phyloP scores from a whole-genome alignment of 164 flowering plant species.

The Paratinospora sagittata region DNA sequence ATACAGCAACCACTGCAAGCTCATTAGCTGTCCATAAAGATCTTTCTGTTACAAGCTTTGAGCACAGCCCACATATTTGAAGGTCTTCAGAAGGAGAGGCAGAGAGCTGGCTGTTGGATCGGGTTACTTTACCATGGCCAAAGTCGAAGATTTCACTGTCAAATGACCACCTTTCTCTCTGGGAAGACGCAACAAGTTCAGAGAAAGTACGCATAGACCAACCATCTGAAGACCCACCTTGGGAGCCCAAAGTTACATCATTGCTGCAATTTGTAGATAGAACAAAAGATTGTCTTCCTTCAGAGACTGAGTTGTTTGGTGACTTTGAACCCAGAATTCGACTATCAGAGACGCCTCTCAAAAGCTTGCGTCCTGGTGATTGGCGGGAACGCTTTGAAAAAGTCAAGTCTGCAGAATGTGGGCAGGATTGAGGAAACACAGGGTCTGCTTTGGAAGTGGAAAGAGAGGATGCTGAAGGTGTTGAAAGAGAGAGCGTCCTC shows the following conservation, averaged over 20 bases:
- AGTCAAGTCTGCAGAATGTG: conserved; percentile 35
- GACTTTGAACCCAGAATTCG: conserved; percentile 48
- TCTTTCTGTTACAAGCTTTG: conserved; percentile 57
- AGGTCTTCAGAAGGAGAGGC: conserved; percentile 52
- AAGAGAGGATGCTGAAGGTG: conserved; percentile 44
- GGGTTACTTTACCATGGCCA: conserved; percentile 39
- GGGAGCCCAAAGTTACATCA: conserved; percentile 49
- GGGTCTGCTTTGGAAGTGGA: conserved; percentile 31
- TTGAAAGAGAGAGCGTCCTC: conserved; percentile 38
- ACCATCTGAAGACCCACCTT: conserved; percentile 75
- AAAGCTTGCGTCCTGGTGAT: conserved; percentile 57
- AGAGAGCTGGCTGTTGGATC: conserved; percentile 49
- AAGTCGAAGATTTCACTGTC: conserved; percentile 59
- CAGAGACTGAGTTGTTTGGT: conserved; percentile 52
- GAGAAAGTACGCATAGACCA: conserved; percentile 83
- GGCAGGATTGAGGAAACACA: conserved; percentile 9
- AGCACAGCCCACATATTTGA: conserved; percentile 67
- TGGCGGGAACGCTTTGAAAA: conserved; percentile 49
- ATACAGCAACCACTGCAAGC: conserved; percentile 58
- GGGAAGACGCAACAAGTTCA: conserved; percentile 75
- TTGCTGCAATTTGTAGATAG: conserved; percentile 44
- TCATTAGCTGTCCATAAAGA: conserved; percentile 48
- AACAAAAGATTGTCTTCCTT: conserved; percentile 54
- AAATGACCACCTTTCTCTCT: conserved; percentile 82
- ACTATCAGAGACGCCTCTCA: conserved; percentile 61